phyloP scores from a whole-genome alignment of 2,329 filamentous ascomycete genomes.

The Penicillium sp. region DNA sequence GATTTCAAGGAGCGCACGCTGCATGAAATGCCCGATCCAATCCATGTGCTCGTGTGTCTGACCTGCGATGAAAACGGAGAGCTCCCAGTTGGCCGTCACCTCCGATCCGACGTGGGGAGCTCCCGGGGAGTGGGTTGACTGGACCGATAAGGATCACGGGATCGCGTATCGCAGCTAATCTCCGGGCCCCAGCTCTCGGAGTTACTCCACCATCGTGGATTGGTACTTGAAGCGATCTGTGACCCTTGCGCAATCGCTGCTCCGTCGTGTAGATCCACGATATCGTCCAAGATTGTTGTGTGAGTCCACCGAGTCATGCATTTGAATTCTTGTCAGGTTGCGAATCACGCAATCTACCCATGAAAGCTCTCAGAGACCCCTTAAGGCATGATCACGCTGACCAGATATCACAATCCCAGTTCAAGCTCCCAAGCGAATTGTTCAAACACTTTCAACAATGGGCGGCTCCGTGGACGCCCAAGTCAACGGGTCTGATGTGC shows the following conservation, averaged over 20 bases:
- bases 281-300: background rate
- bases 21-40: background rate
- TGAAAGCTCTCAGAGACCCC: background rate
- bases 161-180: conserved; percentile 5
- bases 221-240: too few relatives aligned
- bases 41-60: background rate
- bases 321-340: too few relatives aligned
- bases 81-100: conserved; percentile 1
- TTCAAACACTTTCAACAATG: conserved; percentile 3
- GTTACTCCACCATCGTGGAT: too few relatives aligned
- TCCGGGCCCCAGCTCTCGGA: conserved; percentile 1
- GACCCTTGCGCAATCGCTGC: too few relatives aligned
- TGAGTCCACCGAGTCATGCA: too few relatives aligned
- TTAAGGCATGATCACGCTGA: background rate
- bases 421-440: background rate
- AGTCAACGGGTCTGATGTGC: conserved; percentile 37
- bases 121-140: background rate
- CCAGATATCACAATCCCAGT: background rate
- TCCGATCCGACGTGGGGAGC: conserved; percentile 9
- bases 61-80: background rate
- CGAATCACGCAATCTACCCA: background rate
- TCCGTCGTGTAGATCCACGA: background rate
- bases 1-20: background rate
- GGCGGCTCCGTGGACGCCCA: conserved; percentile 10
- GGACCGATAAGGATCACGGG: conserved; percentile 22